Percentiles rank a stretch among this genome's conserved stretches.
Evolutionary conservation across 2,329 filamentous ascomycete genomes (phyloP).

Genomic region (Aspergillus quadricinctus): DNA sequence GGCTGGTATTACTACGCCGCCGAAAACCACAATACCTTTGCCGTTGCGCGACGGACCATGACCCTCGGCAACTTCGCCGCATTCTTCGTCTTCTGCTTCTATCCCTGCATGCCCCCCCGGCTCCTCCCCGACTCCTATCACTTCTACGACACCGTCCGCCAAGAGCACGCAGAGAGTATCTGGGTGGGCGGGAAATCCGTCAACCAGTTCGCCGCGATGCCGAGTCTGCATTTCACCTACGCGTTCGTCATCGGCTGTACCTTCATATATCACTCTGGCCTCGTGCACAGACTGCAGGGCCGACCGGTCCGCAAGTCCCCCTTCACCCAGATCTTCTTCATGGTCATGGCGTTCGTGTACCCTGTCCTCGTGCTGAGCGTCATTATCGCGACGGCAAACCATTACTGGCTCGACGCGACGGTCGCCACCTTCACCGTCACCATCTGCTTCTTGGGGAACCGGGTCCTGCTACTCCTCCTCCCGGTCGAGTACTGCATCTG

Average conservation of each 20-base stretch:
- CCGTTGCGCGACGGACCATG: slow-evolving; percentile 56
- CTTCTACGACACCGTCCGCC: slow-evolving; percentile 60
- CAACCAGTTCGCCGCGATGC: slow-evolving; percentile 57
- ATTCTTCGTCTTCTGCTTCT: slow-evolving; percentile 59
- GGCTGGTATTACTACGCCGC: slow-evolving; percentile 42
- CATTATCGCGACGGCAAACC: slow-evolving; percentile 57
- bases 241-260: slow-evolving; percentile 53
- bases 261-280: slow-evolving; percentile 50
- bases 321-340: slow-evolving; percentile 42
- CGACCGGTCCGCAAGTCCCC: slow-evolving; percentile 39
- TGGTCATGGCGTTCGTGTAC: slow-evolving; percentile 46
- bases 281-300: slow-evolving; percentile 43
- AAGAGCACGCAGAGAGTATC: slow-evolving; percentile 49
- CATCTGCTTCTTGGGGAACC: slow-evolving; percentile 47
- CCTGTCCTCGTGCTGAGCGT: slow-evolving; percentile 47
- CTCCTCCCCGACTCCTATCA: slow-evolving; percentile 57
- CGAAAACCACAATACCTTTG: slow-evolving; percentile 48
- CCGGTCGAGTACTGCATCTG: slow-evolving; percentile 50
- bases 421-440: slow-evolving; percentile 48
- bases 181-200: slow-evolving; percentile 55
- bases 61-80: slow-evolving; percentile 59
- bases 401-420: slow-evolving; percentile 54
- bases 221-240: slow-evolving; percentile 55
- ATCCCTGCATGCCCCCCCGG: slow-evolving; percentile 61
- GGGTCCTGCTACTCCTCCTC: slow-evolving; percentile 48